These are phyloP conservation scores for Curvularia lunata DNA, from an alignment of 2,329 filamentous ascomycete genomes.

Conservation along the genomic window DNA sequence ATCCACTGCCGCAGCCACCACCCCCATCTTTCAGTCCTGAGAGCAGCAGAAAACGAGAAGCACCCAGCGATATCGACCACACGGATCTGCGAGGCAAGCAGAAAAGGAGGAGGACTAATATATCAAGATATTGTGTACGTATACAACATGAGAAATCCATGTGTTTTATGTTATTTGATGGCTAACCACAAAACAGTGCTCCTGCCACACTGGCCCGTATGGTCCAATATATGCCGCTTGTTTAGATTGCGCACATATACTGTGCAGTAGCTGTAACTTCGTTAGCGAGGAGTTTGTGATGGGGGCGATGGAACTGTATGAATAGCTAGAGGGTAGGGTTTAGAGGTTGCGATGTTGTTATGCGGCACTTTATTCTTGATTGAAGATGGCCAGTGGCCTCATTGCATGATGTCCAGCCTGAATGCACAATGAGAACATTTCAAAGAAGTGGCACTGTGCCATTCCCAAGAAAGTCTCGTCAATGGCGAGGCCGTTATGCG, in stretches of 20 bases:
- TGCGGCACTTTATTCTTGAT: background rate
- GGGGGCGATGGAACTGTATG: background rate
- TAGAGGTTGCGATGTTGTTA: background rate
- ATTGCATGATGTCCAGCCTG: too few species aligned
- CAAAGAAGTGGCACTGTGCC: background rate
- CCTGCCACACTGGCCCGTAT: background rate
- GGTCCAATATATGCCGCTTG: background rate
- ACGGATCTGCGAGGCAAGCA: background rate
- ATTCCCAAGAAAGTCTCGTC: background rate
- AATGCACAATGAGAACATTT: background rate
- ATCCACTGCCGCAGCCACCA: background rate
- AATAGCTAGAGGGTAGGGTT: background rate
- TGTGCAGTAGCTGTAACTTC: background rate
- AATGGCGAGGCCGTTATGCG: background rate
- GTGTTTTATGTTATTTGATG: background rate
- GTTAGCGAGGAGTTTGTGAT: background rate
- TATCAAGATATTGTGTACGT: background rate
- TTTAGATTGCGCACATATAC: background rate
- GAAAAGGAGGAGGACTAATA: background rate
- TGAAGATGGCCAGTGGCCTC: background rate
- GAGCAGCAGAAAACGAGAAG: slow-evolving; percentile 1
- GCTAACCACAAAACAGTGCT: background rate
- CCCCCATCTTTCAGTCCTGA: background rate
- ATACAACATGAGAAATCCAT: background rate
- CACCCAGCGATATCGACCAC: background rate